Percentiles rank a stretch among this genome's conserved stretches.
These are phyloP conservation scores for Heterobasidion parviporum DNA, from an alignment of 1,284 basidiomycete species.

Conservation along the genomic window DNA sequence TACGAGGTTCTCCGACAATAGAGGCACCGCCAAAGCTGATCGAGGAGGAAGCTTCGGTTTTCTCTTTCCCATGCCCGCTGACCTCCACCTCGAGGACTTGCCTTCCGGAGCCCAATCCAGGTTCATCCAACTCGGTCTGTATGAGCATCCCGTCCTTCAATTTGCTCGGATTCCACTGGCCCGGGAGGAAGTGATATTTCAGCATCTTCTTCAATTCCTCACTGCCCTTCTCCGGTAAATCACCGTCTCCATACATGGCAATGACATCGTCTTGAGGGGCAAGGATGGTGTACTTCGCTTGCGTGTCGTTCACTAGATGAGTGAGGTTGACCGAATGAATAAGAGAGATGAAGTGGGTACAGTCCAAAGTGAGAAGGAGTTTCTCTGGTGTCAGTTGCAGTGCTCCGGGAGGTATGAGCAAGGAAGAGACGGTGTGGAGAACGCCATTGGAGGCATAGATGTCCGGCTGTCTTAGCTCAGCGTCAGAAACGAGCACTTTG, in stretches of 20 bases:
- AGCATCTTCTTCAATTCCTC: constrained; percentile 60
- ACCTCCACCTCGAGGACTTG: constrained; percentile 77
- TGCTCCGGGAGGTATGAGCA: constrained; percentile 73
- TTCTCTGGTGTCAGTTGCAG: constrained; percentile 90
- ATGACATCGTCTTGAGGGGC: constrained; percentile 88
- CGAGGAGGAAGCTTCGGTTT: constrained; percentile 23
- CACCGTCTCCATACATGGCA: constrained; percentile 39
- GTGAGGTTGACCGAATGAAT: constrained; percentile 78
- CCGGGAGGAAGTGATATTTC: constrained; percentile 85
- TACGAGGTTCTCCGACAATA: constrained; percentile 71
- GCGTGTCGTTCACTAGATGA: constrained; percentile 70
- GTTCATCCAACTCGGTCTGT: constrained; percentile 69
- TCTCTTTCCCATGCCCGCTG: constrained; percentile 34
- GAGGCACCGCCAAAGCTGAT: constrained; percentile 83
- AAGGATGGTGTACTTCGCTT: constrained; percentile 71
- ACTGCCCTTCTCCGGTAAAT: constrained; percentile 57
- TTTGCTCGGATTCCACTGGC: constrained; percentile 61
- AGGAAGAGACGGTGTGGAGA: constrained; percentile 78
- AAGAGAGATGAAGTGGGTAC: constrained; percentile 84
- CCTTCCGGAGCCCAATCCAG: constrained; percentile 53
- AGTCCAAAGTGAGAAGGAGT: constrained; percentile 83
- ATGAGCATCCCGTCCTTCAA: constrained; percentile 70
- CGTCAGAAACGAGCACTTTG: constrained; percentile 56
- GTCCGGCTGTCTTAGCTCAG: constrained; percentile 63
- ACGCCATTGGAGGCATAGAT: constrained; percentile 95